Conservation (phyloP, 1,284 basidiomycete species). For the Naganishia sp. region DNA sequence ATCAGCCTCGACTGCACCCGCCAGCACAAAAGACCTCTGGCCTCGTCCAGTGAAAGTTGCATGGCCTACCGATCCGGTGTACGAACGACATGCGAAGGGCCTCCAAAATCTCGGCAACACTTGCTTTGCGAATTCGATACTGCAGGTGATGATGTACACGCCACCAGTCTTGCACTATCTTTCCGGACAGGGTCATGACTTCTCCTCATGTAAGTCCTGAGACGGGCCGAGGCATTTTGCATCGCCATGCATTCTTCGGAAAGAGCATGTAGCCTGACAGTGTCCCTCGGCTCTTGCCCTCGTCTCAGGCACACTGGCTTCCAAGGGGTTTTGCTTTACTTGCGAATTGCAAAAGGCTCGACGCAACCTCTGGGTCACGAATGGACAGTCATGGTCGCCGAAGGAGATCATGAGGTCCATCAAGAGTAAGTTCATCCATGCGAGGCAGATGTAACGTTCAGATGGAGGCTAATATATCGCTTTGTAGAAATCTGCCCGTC, state of each 20-base stretch:
- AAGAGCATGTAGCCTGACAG: not conserved
- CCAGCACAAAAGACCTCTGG: conserved; percentile 23
- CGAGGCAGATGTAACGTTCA: not conserved
- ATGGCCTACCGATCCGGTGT: conserved; percentile 26
- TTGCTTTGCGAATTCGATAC: conserved; percentile 93
- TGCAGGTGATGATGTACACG: conserved; percentile 93
- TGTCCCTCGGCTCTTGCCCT: not conserved
- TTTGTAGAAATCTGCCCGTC: conserved; percentile 81
- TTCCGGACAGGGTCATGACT: conserved; percentile 17
- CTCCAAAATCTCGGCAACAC: conserved; percentile 92
- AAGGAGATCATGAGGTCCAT: conserved; percentile 65
- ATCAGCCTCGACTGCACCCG: conserved; percentile 1
- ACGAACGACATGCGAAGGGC: conserved; percentile 54
- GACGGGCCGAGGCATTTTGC: not conserved
- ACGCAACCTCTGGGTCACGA: conserved; percentile 36
- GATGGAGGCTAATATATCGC: not conserved
- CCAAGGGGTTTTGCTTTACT: conserved; percentile 29
- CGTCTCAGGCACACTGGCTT: conserved; percentile 8
- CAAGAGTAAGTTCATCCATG: conserved; percentile 59
- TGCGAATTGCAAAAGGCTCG: conserved; percentile 26
- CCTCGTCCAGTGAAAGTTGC: conserved; percentile 22
- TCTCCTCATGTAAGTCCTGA: conserved; percentile 15
- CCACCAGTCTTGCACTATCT: conserved; percentile 70
- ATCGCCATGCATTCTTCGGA: not conserved
- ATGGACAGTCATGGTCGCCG: conserved; percentile 57